These are phyloP conservation scores for Alternaria ethzedia DNA, from an alignment of 2,329 filamentous ascomycete species.

Conservation along the genomic window DNA sequence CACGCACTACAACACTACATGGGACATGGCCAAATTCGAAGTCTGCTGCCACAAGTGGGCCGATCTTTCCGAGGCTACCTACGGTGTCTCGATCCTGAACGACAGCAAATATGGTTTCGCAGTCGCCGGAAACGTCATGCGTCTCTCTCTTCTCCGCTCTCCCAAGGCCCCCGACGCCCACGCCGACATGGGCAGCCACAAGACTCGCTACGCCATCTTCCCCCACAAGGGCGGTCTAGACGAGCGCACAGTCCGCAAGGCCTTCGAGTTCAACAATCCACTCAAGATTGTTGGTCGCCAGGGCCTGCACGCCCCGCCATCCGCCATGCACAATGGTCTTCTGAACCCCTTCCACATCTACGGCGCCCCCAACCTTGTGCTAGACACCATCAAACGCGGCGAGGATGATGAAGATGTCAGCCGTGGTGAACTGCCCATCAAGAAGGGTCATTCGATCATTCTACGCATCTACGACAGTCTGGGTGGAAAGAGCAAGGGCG, in stretches of 20 bases:
- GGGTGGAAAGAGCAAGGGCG: slow-evolving; percentile 78
- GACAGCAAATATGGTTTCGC: slow-evolving; percentile 97
- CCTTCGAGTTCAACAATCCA: slow-evolving; percentile 89
- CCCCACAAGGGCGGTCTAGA: slow-evolving; percentile 79
- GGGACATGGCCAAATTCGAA: slow-evolving; percentile 98
- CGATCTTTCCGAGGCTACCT: slow-evolving; percentile 84
- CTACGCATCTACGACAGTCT: slow-evolving; percentile 86
- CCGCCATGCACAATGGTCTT: slow-evolving; percentile 33
- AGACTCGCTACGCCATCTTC: slow-evolving; percentile 88
- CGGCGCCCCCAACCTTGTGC: slow-evolving; percentile 69
- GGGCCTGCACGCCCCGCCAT: slow-evolving; percentile 29
- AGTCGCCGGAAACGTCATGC: slow-evolving; percentile 86
- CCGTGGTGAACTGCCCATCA: slow-evolving; percentile 60
- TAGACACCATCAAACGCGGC: slow-evolving; percentile 91
- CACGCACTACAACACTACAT: slow-evolving; percentile 97
- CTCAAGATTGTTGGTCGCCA: slow-evolving; percentile 60
- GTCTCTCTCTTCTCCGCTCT: slow-evolving; percentile 81
- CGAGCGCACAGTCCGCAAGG: slow-evolving; percentile 77
- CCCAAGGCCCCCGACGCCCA: slow-evolving; percentile 93
- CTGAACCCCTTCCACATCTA: slow-evolving; percentile 70
- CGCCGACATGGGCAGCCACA: slow-evolving; percentile 90
- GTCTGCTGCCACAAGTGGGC: slow-evolving; percentile 96
- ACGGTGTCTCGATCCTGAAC: slow-evolving; percentile 91
- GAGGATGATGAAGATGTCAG: slow-evolving; percentile 63
- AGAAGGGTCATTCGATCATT: slow-evolving; percentile 79